Conservation (phyloP, 2,329 filamentous ascomycete species). For the Ceratocystis variospora region DNA sequence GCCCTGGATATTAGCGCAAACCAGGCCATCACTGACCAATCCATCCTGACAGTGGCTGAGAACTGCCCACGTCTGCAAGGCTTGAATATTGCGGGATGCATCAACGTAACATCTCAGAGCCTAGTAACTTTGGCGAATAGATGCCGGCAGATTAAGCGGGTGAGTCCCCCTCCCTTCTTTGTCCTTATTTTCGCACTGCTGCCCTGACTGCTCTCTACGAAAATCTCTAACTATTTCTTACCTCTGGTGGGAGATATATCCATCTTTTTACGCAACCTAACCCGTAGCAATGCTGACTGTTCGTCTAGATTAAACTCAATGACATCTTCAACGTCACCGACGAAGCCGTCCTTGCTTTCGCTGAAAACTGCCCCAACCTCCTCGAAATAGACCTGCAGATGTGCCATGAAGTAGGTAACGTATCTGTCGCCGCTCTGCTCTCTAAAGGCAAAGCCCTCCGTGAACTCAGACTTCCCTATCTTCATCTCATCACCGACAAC, state of each 20-base stretch:
- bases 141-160: conserved; percentile 76
- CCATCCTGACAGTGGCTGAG: conserved; percentile 61
- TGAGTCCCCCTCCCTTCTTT: conserved; percentile 31
- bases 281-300: conserved; percentile 47
- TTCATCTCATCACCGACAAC: conserved; percentile 69
- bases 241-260: too few species aligned
- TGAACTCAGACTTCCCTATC: conserved; percentile 76
- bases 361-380: conserved; percentile 76
- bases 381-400: conserved; percentile 92
- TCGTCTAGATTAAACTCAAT: conserved; percentile 71
- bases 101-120: conserved; percentile 72
- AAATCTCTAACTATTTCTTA: too few species aligned
- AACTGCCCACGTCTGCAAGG: conserved; percentile 80
- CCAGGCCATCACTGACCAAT: conserved; percentile 69
- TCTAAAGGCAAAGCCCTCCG: conserved; percentile 69
- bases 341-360: conserved; percentile 69
- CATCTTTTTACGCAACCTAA: neutral
- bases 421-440: conserved; percentile 69
- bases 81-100: conserved; percentile 80
- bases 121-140: conserved; percentile 65
- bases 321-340: conserved; percentile 78
- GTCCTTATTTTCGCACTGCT: conserved; percentile 1
- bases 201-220: neutral
- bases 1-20: conserved; percentile 83
- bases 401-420: conserved; percentile 67